A percentile compares a stretch with the other conserved stretches of the same genome.
Evolutionary conservation across 2,329 filamentous ascomycete genomes (phyloP).

Genomic region (Cryphonectria carpinicola): DNA sequence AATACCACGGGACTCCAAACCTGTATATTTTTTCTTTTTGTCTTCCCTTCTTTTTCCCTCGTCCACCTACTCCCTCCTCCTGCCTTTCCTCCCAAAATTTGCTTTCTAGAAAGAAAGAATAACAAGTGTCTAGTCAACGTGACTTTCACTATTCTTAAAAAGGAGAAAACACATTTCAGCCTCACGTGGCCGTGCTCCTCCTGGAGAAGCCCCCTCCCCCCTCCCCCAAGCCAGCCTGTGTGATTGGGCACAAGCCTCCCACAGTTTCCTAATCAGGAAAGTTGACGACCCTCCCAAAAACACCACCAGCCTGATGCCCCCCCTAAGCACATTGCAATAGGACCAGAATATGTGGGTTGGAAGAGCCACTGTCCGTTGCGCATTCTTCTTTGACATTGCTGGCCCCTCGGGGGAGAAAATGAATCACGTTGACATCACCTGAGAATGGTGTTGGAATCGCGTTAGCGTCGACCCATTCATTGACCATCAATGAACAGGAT

Average conservation of each 20-base stretch:
- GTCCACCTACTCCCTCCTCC: background rate
- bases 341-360: background rate
- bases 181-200: background rate
- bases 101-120: background rate
- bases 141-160: background rate
- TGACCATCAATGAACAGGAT: background rate
- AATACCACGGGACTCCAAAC: background rate
- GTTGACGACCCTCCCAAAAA: background rate
- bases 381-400: background rate
- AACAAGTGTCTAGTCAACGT: background rate
- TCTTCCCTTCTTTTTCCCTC: background rate
- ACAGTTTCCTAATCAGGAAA: constrained; percentile 4
- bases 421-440: background rate
- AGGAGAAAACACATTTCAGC: background rate
- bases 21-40: background rate
- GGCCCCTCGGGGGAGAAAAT: background rate
- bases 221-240: background rate
- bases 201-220: background rate
- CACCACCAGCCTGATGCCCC: too few relatives aligned
- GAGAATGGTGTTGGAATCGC: background rate
- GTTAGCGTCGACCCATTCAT: background rate
- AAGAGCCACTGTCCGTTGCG: background rate
- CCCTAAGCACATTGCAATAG: background rate
- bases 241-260: constrained; percentile 1
- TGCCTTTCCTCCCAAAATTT: too few relatives aligned